A percentile compares a stretch with the other conserved stretches of the same genome.
These are phyloP conservation scores for Neurospora sp. DNA, from an alignment of 495 filamentous ascomycete genomes.

Conservation along the genomic window DNA sequence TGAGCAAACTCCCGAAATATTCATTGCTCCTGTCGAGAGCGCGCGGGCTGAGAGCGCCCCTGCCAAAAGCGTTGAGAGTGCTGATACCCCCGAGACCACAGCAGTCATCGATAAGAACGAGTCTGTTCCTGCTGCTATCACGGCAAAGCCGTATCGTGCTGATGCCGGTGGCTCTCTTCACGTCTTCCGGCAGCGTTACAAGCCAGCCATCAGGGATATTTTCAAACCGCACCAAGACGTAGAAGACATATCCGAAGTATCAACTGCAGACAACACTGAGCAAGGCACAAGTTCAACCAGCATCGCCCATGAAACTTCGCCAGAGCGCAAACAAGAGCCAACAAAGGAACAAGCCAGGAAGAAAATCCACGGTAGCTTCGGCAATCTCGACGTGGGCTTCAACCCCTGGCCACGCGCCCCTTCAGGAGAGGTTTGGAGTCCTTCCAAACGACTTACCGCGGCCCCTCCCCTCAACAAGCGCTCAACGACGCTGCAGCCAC, in stretches of 20 bases:
- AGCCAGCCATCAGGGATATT: neutral
- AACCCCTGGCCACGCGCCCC: slow-evolving; percentile 6
- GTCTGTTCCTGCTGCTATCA: neutral
- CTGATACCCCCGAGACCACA: neutral
- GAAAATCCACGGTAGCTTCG: slow-evolving; percentile 4
- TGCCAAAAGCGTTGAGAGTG: neutral
- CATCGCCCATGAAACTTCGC: neutral
- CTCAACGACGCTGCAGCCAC: neutral
- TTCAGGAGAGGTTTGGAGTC: neutral
- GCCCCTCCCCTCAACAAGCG: neutral
- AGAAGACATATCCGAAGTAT: neutral
- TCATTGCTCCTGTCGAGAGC: neutral
- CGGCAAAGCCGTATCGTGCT: neutral
- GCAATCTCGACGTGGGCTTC: slow-evolving; percentile 1
- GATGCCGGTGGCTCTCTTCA: neutral
- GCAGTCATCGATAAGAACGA: neutral
- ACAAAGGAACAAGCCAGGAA: neutral
- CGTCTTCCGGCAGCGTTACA: neutral
- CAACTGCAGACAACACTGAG: neutral
- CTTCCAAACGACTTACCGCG: neutral
- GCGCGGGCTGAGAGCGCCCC: neutral
- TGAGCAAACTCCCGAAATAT: neutral
- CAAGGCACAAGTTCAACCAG: neutral
- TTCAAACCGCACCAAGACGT: neutral
- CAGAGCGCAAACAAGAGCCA: neutral